Evolutionary conservation across 768 basidiomycete species (phyloP).

Genomic region (Coprinopsis cinerea): DNA sequence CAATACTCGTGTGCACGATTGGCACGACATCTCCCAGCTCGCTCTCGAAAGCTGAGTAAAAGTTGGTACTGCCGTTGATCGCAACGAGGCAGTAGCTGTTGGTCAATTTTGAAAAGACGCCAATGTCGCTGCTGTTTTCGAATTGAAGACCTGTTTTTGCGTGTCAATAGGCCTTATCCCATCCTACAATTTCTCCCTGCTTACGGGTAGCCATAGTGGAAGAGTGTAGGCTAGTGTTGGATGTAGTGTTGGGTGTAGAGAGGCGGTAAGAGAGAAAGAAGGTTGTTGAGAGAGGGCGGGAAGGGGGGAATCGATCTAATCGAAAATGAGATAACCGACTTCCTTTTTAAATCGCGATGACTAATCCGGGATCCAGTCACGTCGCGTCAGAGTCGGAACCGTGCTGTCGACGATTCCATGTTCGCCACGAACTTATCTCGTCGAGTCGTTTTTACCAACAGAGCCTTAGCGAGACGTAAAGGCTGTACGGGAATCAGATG

Average conservation of each 20-base stretch:
- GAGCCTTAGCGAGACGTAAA: too few relatives aligned
- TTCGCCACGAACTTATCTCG: neutral
- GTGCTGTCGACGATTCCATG: neutral
- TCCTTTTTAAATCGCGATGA: constrained; percentile 5
- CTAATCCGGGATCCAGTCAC: constrained; percentile 8
- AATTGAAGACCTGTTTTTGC: constrained; percentile 70
- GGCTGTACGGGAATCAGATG: neutral
- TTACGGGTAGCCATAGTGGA: constrained; percentile 44
- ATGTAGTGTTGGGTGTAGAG: constrained; percentile 4
- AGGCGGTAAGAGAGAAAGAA: too few relatives aligned
- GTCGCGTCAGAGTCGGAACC: constrained; percentile 6
- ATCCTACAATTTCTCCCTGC: constrained; percentile 13
- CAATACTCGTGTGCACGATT: constrained; percentile 94
- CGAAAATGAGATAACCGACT: constrained; percentile 9
- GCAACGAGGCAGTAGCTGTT: constrained; percentile 97
- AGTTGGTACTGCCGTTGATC: constrained; percentile 93
- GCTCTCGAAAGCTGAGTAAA: constrained; percentile 95
- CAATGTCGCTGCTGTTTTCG: constrained; percentile 92
- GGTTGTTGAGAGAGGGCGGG: constrained; percentile 6
- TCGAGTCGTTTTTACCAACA: too few relatives aligned
- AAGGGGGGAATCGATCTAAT: constrained; percentile 3
- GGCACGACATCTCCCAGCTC: constrained; percentile 86
- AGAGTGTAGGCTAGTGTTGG: constrained; percentile 7
- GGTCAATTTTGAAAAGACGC: constrained; percentile 95
- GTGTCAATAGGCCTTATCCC: constrained; percentile 11